Evolutionary conservation across 345 rosid species (phyloP).

Genomic region (Dipteronia sinensis): DNA sequence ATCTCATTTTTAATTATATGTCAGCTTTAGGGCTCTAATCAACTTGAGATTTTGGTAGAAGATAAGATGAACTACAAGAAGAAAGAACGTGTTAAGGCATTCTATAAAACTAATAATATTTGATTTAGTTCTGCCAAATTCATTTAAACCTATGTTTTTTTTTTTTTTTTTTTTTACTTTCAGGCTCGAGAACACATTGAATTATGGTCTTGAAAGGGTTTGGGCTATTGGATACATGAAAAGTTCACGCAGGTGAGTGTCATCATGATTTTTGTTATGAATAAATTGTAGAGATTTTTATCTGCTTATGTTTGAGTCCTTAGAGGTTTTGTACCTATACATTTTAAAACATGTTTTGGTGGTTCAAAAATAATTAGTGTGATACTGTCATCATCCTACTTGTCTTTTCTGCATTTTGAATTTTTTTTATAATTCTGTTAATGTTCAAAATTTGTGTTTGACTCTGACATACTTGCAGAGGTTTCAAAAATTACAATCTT

Average conservation of each 20-base stretch:
- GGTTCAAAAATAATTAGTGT: background rate
- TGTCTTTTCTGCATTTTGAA: background rate
- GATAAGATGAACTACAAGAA: background rate
- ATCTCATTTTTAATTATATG: background rate
- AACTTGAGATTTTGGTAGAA: background rate
- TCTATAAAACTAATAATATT: too few species aligned
- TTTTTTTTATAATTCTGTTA: background rate
- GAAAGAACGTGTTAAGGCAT: background rate
- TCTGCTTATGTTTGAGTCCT: background rate
- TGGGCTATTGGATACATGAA: constrained; percentile 93
- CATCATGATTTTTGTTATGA: background rate
- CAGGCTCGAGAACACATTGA: constrained; percentile 85
- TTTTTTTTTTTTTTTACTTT: constrained; percentile 8
- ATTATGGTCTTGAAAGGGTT: constrained; percentile 97
- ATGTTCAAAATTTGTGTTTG: background rate
- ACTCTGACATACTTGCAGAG: background rate
- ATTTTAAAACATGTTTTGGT: constrained; percentile 5
- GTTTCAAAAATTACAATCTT: background rate
- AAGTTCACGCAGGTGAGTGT: constrained; percentile 84
- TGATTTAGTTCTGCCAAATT: background rate
- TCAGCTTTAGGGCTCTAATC: background rate
- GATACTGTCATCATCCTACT: background rate
- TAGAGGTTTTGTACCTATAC: background rate
- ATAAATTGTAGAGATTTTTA: background rate
- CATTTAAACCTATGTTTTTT: background rate